phyloP scores from a whole-genome alignment of 768 basidiomycete species.

The Lepiota subincarnata region DNA sequence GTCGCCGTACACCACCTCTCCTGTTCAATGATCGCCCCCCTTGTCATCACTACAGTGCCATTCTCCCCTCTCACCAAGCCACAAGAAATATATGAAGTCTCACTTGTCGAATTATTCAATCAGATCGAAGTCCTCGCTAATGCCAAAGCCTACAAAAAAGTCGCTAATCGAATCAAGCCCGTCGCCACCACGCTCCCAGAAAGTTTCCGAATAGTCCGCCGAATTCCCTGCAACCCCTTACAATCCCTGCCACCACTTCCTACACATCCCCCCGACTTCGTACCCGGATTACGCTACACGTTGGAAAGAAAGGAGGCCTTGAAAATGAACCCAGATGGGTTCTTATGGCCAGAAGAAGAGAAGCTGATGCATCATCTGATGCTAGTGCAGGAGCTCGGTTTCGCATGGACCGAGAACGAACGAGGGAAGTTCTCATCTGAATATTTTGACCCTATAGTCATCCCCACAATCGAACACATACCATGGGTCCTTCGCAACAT shows the following conservation, averaged over 20 bases:
- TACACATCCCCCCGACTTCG: constrained; percentile 11
- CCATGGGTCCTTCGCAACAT: no score
- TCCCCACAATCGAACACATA: constrained; percentile 24
- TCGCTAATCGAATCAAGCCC: background rate
- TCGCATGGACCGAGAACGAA: no score
- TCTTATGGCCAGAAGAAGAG: no score
- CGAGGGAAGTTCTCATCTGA: no score
- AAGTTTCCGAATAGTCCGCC: constrained; percentile 9
- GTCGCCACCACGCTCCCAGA: background rate
- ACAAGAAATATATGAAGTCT: background rate
- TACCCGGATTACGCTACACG: constrained; percentile 17
- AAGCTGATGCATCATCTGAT: no score
- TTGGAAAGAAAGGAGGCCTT: constrained; percentile 16
- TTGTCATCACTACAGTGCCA: background rate
- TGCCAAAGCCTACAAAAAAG: background rate
- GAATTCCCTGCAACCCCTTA: constrained; percentile 13
- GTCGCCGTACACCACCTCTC: background rate
- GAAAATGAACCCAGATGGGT: no score
- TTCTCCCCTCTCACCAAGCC: background rate
- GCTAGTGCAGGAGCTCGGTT: no score
- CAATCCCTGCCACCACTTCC: constrained; percentile 3
- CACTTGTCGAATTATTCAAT: background rate
- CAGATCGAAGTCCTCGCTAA: background rate
- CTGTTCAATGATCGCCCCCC: background rate
- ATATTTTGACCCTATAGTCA: constrained; percentile 16